Percentiles rank a stretch among this genome's conserved stretches.
Conservation (phyloP, 1,284 basidiomycete genomes). For the Moniliophthora roreri region DNA sequence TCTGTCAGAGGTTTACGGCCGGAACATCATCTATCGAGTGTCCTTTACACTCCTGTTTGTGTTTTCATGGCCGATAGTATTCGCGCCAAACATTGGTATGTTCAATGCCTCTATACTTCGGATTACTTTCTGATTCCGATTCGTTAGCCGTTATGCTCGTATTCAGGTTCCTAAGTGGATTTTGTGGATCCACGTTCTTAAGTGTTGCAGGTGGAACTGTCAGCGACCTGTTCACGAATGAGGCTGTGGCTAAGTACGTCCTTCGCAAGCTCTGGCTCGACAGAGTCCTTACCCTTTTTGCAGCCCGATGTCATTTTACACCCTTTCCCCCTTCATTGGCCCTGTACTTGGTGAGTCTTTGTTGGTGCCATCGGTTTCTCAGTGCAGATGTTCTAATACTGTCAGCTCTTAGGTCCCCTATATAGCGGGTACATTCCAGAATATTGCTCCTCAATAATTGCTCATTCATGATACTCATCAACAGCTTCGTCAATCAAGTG, state of each 20-base stretch:
- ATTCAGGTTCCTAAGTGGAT: conserved; percentile 72
- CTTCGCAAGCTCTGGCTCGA: background rate
- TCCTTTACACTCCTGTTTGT: conserved; percentile 52
- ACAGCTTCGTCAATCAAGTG: conserved; percentile 40
- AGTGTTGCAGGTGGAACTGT: conserved; percentile 81
- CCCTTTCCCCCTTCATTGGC: conserved; percentile 71
- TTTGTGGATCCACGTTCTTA: conserved; percentile 73
- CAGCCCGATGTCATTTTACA: conserved; percentile 43
- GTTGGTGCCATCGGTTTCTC: too few relatives aligned
- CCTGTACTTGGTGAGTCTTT: too few relatives aligned
- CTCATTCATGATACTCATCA: background rate
- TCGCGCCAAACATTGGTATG: conserved; percentile 57
- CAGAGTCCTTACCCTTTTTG: background rate
- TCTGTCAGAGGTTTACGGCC: conserved; percentile 55
- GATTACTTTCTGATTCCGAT: conserved; percentile 13
- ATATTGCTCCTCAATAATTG: background rate
- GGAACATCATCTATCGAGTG: conserved; percentile 50
- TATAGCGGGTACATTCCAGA: conserved; percentile 49
- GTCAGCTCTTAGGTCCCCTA: too few relatives aligned
- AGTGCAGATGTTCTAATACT: too few relatives aligned
- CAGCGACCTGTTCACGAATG: conserved; percentile 70
- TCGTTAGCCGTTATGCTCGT: conserved; percentile 52
- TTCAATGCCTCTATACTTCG: conserved; percentile 5
- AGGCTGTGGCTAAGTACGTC: conserved; percentile 63
- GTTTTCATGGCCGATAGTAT: conserved; percentile 67